These are phyloP conservation scores for Gossypium trilobum DNA, from an alignment of 441 rosid genomes.

Conservation along the genomic window DNA sequence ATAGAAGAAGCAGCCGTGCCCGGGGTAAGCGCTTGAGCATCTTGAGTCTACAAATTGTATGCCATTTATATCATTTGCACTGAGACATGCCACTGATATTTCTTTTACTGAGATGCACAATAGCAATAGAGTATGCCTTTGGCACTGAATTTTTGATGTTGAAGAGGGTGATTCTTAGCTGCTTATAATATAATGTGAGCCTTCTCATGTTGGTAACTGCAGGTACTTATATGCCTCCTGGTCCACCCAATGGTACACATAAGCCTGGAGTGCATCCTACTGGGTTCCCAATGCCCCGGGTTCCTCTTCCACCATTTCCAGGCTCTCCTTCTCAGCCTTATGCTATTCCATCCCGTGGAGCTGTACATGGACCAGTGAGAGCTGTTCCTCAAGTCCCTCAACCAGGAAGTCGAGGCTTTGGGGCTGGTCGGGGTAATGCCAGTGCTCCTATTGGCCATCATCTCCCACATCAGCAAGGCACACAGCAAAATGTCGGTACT, in stretches of 20 bases:
- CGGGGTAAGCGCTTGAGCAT: constrained; percentile 44
- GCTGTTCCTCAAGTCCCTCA: constrained; percentile 83
- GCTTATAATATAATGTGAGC: background rate
- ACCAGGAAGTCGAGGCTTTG: constrained; percentile 85
- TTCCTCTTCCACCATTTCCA: constrained; percentile 68
- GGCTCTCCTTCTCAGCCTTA: constrained; percentile 89
- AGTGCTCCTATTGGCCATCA: constrained; percentile 78
- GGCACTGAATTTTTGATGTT: constrained; percentile 6
- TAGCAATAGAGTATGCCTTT: background rate
- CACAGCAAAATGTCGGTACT: constrained; percentile 68
- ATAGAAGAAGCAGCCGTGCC: constrained; percentile 75
- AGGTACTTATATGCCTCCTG: constrained; percentile 76
- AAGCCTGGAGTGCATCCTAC: constrained; percentile 85
- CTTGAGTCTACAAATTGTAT: background rate
- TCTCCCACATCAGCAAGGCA: constrained; percentile 72
- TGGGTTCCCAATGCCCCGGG: constrained; percentile 78
- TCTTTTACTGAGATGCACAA: background rate
- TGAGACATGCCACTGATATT: background rate
- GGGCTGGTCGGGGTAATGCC: constrained; percentile 72
- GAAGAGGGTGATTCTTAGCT: background rate
- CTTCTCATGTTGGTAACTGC: constrained; percentile 16
- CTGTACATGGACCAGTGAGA: constrained; percentile 86
- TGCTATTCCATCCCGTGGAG: constrained; percentile 86
- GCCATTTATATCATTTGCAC: background rate
- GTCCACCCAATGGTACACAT: constrained; percentile 77